Evolutionary conservation across 2,329 filamentous ascomycete species (phyloP).

Genomic region (Aspergillus pseudoterreus): DNA sequence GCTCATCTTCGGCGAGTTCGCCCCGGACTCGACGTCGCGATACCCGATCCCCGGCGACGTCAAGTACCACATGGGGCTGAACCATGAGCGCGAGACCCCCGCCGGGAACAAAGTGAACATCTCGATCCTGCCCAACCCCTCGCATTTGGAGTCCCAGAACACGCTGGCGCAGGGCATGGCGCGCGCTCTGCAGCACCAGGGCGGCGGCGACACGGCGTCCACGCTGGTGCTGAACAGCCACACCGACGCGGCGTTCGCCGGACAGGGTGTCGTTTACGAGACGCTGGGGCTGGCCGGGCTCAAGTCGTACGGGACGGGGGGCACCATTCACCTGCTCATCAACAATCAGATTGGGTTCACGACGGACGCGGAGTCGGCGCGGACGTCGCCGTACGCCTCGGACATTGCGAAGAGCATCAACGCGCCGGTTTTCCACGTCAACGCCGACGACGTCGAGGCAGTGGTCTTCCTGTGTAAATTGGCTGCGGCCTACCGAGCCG

Average conservation of each 20-base stretch:
- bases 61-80: conserved; percentile 77
- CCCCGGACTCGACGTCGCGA: conserved; percentile 74
- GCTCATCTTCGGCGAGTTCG: conserved; percentile 98
- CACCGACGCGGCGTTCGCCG: conserved; percentile 63
- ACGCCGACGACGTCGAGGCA: conserved; percentile 96
- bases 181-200: conserved; percentile 96
- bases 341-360: conserved; percentile 99
- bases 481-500: conserved; percentile 93
- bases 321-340: conserved; percentile 93
- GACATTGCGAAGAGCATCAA: conserved; percentile 98
- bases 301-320: conserved; percentile 92
- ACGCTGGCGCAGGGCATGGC: conserved; percentile 97
- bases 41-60: conserved; percentile 73
- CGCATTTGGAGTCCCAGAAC: conserved; percentile 96
- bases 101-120: conserved; percentile 98
- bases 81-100: conserved; percentile 92
- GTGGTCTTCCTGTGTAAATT: conserved; percentile 98
- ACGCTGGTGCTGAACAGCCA: conserved; percentile 73
- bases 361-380: conserved; percentile 96
- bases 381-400: conserved; percentile 30
- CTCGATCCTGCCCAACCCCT: conserved; percentile 75
- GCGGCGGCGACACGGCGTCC: conserved; percentile 89
- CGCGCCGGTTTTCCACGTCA: conserved; percentile 97
- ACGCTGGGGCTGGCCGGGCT: conserved; percentile 96
- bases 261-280: conserved; percentile 96